Base-by-base conservation (phyloP, 768 basidiomycete genomes). In the Podaxis mareebaensis region DNA sequence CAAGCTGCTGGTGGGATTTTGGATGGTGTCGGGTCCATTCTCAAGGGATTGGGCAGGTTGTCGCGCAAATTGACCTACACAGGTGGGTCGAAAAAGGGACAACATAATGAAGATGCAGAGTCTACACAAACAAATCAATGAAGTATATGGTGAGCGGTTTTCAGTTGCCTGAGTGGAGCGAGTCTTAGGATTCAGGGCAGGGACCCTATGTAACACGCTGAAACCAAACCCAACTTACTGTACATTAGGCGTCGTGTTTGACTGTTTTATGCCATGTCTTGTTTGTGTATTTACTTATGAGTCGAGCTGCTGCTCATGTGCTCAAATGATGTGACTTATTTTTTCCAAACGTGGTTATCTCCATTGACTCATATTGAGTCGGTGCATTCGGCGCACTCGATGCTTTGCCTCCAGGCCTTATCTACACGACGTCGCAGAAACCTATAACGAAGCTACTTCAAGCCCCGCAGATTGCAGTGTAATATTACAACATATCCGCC, bases 1-100 rank as follows among this genome's bases (percentile, higher is more conserved):
- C 61, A 57, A n/a, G 61, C 48, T 15, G 54, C 12, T 3, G 61
- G 55, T 10, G 61, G 54, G 15, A 56, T 63, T 46, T 33, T 63
- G 49, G 44, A 22, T 46, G 61, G 61, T 5, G 46, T 63, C 20
- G 61, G 46, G 28, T 36, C 40, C n/a, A 56, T 52, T 20, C 39
- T 63, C 22, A 51, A 30, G 12, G 61, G 61, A 17, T 8, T 63
- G 8, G 54, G 46, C 5, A 33, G 22, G 33, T 20, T 62, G 42
- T 20, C 61, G n/a, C 26, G 36, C 22, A 56, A 55, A 30, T 28
- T 49, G 54, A 56, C 46, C 0, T 56, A 62, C 8, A 56, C 60
- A 0, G 30, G 48, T 2, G 15, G 11, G 15, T 52, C 58, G 7
- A 30, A 42, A 24, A n/a, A 13, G 51, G 24, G 17, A 20, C 39